These are phyloP conservation scores for Vachellia pachyceras DNA, from an alignment of 306 rosid species.

Conservation along the genomic window DNA sequence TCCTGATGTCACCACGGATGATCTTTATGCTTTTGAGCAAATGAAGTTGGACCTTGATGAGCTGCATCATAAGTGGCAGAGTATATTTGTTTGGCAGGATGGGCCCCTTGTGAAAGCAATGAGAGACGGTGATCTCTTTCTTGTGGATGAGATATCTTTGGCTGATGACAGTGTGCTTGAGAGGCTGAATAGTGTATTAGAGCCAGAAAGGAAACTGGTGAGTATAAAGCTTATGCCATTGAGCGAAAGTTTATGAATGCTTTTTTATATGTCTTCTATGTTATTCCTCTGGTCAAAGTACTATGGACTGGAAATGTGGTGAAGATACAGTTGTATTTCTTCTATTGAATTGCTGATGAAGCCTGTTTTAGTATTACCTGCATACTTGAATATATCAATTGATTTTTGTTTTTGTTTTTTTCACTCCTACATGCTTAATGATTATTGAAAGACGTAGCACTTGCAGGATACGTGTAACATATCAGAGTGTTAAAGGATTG, in stretches of 20 bases:
- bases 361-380: slow-evolving; percentile 17
- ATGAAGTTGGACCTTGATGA: slow-evolving; percentile 50
- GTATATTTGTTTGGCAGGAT: slow-evolving; percentile 90
- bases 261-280: background rate
- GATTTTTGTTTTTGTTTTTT: background rate
- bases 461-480: background rate
- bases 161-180: slow-evolving; percentile 99
- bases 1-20: slow-evolving; percentile 48
- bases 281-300: background rate
- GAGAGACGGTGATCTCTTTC: slow-evolving; percentile 85
- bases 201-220: slow-evolving; percentile 89
- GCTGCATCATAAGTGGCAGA: slow-evolving; percentile 84
- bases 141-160: slow-evolving; percentile 92
- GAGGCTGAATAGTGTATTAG: slow-evolving; percentile 94
- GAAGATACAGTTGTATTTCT: background rate
- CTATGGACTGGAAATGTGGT: background rate
- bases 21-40: slow-evolving; percentile 52
- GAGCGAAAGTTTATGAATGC: background rate
- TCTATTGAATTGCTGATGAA: slow-evolving; percentile 21
- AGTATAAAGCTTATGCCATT: slow-evolving; percentile 24
- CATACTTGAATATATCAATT: background rate
- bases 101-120: slow-evolving; percentile 94
- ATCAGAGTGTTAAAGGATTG: background rate
- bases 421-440: slow-evolving; percentile 9
- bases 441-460: background rate